phyloP scores from a whole-genome alignment of 257 asterid genomes.

The Ballota nigra region DNA sequence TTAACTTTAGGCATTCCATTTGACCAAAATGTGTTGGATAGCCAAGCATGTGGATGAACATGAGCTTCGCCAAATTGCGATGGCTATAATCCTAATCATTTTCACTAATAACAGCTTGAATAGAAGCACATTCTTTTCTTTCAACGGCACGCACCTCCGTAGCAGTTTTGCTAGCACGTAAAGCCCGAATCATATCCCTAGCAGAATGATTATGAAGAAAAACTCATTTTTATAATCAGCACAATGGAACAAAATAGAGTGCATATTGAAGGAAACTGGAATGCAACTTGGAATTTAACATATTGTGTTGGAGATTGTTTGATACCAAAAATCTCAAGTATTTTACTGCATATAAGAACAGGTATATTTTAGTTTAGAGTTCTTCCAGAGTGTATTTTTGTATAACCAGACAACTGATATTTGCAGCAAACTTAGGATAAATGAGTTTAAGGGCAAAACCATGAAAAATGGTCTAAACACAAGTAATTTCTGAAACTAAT shows the following conservation, averaged over 20 bases:
- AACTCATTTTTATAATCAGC: background rate
- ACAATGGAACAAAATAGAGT: too few relatives aligned
- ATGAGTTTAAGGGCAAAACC: background rate
- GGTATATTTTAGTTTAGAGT: background rate
- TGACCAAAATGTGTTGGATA: constrained; percentile 99
- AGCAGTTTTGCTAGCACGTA: constrained; percentile 98
- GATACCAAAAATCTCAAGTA: background rate
- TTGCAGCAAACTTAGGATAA: constrained; percentile 13
- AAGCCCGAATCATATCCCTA: too few relatives aligned
- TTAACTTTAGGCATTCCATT: too few relatives aligned
- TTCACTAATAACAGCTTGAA: constrained; percentile 91
- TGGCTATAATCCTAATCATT: constrained; percentile 87
- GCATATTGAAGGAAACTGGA: constrained; percentile 2
- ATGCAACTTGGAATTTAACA: background rate
- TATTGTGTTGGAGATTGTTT: constrained; percentile 1
- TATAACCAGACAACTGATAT: too few relatives aligned
- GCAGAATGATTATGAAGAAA: background rate
- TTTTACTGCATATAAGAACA: background rate
- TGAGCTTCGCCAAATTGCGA: constrained; percentile 97
- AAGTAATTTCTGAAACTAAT: constrained; percentile 10
- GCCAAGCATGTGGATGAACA: constrained; percentile 99
- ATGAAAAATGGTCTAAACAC: background rate
- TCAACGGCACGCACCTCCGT: constrained; percentile 98
- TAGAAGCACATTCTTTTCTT: constrained; percentile 97
- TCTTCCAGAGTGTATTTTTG: too few relatives aligned